Conservation (phyloP, 176 grass and related monocot genomes). For the Melocanna baccifera region DNA sequence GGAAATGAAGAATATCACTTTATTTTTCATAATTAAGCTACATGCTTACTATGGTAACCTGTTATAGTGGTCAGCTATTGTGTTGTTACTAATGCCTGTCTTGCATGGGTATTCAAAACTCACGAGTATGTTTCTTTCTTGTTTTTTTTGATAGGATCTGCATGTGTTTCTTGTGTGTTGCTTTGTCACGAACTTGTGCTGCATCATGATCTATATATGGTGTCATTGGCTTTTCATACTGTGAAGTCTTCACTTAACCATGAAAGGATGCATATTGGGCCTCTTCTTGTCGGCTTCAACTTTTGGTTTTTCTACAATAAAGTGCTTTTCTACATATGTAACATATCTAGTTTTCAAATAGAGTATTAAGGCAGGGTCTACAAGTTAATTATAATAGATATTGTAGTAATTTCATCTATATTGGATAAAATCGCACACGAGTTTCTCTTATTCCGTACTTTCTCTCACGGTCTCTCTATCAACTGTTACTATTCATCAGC, state of each 20-base stretch:
- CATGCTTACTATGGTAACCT: not conserved
- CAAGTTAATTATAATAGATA: too few relatives aligned
- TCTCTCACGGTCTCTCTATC: too few relatives aligned
- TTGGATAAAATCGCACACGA: too few relatives aligned
- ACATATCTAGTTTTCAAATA: too few relatives aligned
- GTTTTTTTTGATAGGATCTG: not conserved
- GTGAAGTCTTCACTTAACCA: not conserved
- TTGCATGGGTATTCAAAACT: slow-evolving; percentile 13
- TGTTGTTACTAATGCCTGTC: not conserved
- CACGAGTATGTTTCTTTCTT: slow-evolving; percentile 13
- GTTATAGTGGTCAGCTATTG: not conserved
- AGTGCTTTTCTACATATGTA: too few relatives aligned
- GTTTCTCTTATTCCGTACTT: too few relatives aligned
- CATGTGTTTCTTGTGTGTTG: slow-evolving; percentile 14
- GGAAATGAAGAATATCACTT: not conserved
- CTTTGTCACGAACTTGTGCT: not conserved
- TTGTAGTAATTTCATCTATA: too few relatives aligned
- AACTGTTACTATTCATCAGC: too few relatives aligned
- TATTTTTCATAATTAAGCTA: not conserved
- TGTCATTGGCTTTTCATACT: not conserved
- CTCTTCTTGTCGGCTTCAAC: too few relatives aligned
- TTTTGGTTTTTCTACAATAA: too few relatives aligned
- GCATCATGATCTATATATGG: not conserved
- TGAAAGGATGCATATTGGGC: slow-evolving; percentile 3
- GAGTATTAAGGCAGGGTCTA: too few relatives aligned